Evolutionary conservation across 129 eudicot genomes (phyloP).

Genomic region (Cynara cardunculus): DNA sequence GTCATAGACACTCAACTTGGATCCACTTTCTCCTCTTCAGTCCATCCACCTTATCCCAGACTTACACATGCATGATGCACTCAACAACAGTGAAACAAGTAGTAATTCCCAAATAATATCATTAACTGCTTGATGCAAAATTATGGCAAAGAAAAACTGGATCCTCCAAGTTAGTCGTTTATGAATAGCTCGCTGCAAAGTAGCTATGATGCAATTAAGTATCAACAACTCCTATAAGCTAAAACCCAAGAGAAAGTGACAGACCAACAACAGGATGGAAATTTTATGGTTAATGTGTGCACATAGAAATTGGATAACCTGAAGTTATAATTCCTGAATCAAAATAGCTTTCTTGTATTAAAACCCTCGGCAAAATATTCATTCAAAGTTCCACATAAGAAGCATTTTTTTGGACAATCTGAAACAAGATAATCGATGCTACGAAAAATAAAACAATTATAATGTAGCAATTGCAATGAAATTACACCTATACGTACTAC

Average conservation of each 20-base stretch:
- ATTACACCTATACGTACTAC: conserved; percentile 1
- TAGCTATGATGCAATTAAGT: neutral
- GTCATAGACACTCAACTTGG: conserved; percentile 1
- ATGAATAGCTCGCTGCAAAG: neutral
- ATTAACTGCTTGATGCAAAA: neutral
- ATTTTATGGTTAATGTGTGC: neutral
- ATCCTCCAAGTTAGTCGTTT: neutral
- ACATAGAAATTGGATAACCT: neutral
- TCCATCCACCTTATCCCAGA: conserved; percentile 7
- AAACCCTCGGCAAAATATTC: conserved; percentile 5
- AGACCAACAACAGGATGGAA: neutral
- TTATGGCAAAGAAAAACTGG: neutral
- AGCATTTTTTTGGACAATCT: conserved; percentile 6
- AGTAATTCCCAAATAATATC: neutral
- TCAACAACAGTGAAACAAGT: neutral
- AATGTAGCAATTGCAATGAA: neutral
- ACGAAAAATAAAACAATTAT: neutral
- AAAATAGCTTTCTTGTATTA: neutral
- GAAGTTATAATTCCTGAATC: neutral
- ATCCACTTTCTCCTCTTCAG: conserved; percentile 12
- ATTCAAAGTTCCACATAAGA: neutral
- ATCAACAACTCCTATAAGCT: conserved; percentile 9
- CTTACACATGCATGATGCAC: conserved; percentile 3
- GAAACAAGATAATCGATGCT: neutral
- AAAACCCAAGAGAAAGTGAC: neutral